Base-by-base conservation (phyloP, 169 alveolate species). In the Plasmodium coatneyi region DNA sequence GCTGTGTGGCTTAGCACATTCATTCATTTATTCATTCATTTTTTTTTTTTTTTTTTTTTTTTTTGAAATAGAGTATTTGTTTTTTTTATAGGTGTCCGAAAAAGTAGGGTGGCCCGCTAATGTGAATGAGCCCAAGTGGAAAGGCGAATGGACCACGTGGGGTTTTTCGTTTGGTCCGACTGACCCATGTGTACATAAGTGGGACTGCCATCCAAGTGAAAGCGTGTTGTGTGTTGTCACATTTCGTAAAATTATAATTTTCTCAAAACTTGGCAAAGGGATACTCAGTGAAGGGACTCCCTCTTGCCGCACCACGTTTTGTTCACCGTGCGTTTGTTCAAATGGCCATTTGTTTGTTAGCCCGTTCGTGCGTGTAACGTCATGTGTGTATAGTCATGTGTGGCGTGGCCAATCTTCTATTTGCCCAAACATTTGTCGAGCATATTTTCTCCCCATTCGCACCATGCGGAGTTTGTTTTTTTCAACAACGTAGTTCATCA, bases 61-160 rank as follows among this genome's bases (percentile, higher is more conserved):
- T 74, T 84, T 32, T 56, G 22, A 25, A 84, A 84, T 74, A 84
- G 92, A 84, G 46, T 84, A 74, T 54, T 84, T 84, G 36, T 84
- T 52, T 74, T 84, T 84, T 25, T 84, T 74, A 7, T 84, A 84
- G 93, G n/a, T 6, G 32, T 30, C 54, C 25, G 43, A 25, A 41
- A 54, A 30, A 9, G 52, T 70, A 22, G 46, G 76, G 16, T 41
- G 22, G 7, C 43, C 46, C 52, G 39, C 39, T 5, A 9, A 25
- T 43, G 74, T 22, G 71, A 22, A 54, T 71, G 5, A 7, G 4
- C 12, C 60, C 60, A 49, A 22, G 25, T 49, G 60, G 60, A 49
- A 49, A 12, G 22, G 60, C 60, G 60, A 46, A 12, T 46, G 56
- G 56, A 10, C 56, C 56, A 10, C 56, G 12, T 0, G 56, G 56